These are phyloP conservation scores for Colletotrichum trifolii DNA, from an alignment of 2,329 filamentous ascomycete species.

Conservation along the genomic window DNA sequence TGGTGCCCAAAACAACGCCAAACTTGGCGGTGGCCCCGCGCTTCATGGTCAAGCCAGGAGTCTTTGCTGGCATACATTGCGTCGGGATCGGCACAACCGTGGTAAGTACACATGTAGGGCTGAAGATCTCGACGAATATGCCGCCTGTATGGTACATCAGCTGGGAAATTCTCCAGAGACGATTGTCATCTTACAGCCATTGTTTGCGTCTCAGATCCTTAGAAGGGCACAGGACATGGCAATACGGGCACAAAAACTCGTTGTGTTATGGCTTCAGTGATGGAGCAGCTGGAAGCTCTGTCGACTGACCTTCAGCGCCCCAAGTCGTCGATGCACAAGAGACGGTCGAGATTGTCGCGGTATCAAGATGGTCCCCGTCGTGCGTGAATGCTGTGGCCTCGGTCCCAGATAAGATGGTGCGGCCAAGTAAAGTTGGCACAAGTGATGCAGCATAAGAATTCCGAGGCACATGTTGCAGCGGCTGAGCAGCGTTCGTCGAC, in stretches of 20 bases:
- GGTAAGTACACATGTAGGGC: slow-evolving; percentile 21
- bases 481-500: background rate
- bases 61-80: background rate
- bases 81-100: background rate
- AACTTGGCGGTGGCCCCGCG: background rate
- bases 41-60: slow-evolving; percentile 12
- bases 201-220: background rate
- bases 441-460: background rate
- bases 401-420: background rate
- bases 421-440: background rate
- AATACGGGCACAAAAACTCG: slow-evolving; percentile 17
- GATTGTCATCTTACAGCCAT: slow-evolving; percentile 6
- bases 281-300: slow-evolving; percentile 1
- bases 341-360: background rate
- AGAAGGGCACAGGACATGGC: background rate
- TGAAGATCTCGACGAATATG: slow-evolving; percentile 16
- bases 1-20: slow-evolving; percentile 21
- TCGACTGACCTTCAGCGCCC: background rate
- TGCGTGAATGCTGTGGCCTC: background rate
- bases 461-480: background rate
- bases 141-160: slow-evolving; percentile 1
- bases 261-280: background rate
- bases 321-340: slow-evolving; percentile 4
- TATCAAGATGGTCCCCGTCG: background rate
- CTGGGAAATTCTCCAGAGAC: background rate